phyloP scores from a whole-genome alignment of 257 asterid species.

The Solanum pinnatisectum region DNA sequence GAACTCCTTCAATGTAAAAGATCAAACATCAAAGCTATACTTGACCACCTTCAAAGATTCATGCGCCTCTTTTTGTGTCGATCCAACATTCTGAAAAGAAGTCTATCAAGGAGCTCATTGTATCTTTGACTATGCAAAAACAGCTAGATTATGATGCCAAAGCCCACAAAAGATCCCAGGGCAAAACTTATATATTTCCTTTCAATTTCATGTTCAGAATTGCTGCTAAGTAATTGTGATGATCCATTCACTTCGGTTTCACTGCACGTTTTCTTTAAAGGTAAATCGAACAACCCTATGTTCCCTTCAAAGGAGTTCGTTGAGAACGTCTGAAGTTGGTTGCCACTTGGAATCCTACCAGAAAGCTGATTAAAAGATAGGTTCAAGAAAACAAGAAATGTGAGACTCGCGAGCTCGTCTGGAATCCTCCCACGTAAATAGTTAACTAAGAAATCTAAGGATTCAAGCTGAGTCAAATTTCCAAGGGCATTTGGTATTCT shows the following conservation, averaged over 20 bases:
- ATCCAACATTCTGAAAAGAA: neutral
- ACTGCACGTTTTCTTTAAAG: neutral
- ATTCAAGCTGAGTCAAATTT: neutral
- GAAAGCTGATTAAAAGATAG: conserved; percentile 27
- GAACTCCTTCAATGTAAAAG: neutral
- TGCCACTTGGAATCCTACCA: conserved; percentile 23
- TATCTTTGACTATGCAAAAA: neutral
- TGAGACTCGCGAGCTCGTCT: conserved; percentile 21
- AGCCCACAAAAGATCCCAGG: neutral
- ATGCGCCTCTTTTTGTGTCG: neutral
- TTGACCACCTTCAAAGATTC: neutral
- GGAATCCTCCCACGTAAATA: conserved; percentile 36
- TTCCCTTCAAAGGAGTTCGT: conserved; percentile 18
- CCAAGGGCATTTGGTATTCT: neutral
- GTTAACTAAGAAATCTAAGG: neutral
- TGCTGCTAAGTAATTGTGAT: too few relatives aligned
- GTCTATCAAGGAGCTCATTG: neutral
- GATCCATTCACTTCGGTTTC: neutral
- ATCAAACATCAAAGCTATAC: neutral
- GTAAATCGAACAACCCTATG: neutral
- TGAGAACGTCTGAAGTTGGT: conserved; percentile 25
- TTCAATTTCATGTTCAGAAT: neutral
- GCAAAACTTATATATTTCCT: neutral
- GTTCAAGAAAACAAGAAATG: conserved; percentile 33
- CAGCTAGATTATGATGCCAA: neutral